phyloP scores from a whole-genome alignment of 2,329 filamentous ascomycete genomes.

The Exserohilum rostratum region DNA sequence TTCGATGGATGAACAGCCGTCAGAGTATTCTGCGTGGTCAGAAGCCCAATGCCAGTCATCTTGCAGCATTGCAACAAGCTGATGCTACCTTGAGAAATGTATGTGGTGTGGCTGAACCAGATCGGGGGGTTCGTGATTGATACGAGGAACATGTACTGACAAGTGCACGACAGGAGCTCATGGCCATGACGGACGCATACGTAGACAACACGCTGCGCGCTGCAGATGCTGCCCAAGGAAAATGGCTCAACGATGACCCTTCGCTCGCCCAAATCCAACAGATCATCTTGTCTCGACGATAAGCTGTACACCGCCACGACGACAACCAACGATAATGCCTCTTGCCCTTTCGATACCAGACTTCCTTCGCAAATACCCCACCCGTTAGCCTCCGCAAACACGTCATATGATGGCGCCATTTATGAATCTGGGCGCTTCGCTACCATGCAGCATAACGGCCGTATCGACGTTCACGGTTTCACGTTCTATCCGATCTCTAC shows the following conservation, averaged over 20 bases:
- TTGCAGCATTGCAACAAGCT: conserved; percentile 56
- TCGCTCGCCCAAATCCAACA: conserved; percentile 58
- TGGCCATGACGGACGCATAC: conserved; percentile 62
- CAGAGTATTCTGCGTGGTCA: conserved; percentile 59
- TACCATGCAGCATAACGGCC: neutral
- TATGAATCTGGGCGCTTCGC: neutral
- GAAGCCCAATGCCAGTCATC: conserved; percentile 55
- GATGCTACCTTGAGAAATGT: conserved; percentile 58
- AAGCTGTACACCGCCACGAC: conserved; percentile 3
- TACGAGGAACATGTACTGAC: neutral
- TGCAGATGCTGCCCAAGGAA: conserved; percentile 62
- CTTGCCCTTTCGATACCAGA: neutral
- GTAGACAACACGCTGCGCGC: conserved; percentile 62
- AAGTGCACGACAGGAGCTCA: conserved; percentile 57
- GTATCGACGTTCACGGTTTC: neutral
- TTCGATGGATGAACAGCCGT: conserved; percentile 64
- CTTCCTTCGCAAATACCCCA: neutral
- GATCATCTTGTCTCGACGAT: conserved; percentile 41
- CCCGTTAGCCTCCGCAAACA: neutral
- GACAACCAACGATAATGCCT: neutral
- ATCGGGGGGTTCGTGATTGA: neutral
- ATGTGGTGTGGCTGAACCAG: conserved; percentile 26
- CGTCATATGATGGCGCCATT: conserved; percentile 5
- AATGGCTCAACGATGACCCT: conserved; percentile 68
- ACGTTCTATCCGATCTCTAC: neutral